A percentile compares a stretch with the other conserved stretches of the same genome.
Evolutionary conservation across 345 rosid genomes (phyloP).

Genomic region (Crucihimalaya himalaica): DNA sequence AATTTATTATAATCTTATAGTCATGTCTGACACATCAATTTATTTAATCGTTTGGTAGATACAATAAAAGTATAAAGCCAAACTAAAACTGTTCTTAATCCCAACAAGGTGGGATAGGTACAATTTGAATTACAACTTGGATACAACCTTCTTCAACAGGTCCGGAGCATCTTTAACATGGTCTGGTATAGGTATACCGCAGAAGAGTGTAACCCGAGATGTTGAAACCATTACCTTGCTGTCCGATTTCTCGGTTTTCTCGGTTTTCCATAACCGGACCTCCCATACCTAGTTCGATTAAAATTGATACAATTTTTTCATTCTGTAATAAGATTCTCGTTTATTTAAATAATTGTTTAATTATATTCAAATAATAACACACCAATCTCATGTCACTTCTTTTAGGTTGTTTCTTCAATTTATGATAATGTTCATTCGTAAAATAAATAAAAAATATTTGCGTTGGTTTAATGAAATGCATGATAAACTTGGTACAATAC

Average conservation of each 20-base stretch:
- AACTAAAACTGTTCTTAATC: not conserved
- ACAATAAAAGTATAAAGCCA: constrained; percentile 16
- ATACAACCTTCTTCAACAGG: constrained; percentile 49
- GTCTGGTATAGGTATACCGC: constrained; percentile 74
- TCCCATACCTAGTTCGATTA: constrained; percentile 72
- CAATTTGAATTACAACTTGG: constrained; percentile 25
- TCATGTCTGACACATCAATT: not conserved
- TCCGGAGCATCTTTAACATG: constrained; percentile 55
- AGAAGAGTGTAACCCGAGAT: constrained; percentile 67
- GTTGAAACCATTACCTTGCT: constrained; percentile 53
- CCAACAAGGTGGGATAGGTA: not conserved
- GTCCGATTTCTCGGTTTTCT: constrained; percentile 44
- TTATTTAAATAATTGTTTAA: not conserved
- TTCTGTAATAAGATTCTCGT: not conserved
- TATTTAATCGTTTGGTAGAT: not conserved
- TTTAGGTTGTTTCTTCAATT: not conserved
- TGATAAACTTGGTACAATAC: constrained; percentile 5
- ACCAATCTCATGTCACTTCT: not conserved
- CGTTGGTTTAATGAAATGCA: constrained; percentile 6
- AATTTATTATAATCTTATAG: not conserved
- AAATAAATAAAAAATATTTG: not conserved
- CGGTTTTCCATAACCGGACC: constrained; percentile 65
- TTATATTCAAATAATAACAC: not conserved
- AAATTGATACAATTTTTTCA: not conserved
- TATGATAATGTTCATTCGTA: not conserved